phyloP scores from a whole-genome alignment of 1,284 basidiomycete species.

The Melanopsichium pennsylvanicum region DNA sequence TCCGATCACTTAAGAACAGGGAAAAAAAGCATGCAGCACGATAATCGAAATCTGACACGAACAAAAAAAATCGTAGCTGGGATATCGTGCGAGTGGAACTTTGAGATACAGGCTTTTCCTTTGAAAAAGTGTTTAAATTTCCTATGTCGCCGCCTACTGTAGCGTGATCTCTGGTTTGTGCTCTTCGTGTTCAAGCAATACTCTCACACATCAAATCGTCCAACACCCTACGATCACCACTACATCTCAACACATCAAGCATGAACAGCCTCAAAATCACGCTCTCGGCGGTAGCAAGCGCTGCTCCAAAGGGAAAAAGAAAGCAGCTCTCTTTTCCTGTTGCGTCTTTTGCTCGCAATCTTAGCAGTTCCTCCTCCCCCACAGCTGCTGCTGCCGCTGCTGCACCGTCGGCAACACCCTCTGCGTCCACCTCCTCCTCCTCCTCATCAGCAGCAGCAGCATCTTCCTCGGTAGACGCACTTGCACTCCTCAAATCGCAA shows the following conservation, averaged over 20 bases:
- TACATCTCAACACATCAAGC: background rate
- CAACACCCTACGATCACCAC: no score
- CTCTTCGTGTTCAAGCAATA: no score
- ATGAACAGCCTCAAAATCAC: constrained; percentile 27
- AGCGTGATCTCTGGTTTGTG: no score
- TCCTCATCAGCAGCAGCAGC: background rate
- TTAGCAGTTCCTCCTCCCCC: constrained; percentile 1
- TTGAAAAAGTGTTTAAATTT: constrained; percentile 1
- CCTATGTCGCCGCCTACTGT: no score
- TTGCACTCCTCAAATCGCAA: constrained; percentile 70
- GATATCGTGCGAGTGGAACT: constrained; percentile 37
- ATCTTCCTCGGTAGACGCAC: constrained; percentile 44
- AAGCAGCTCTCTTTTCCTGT: constrained; percentile 20
- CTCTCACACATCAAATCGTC: no score
- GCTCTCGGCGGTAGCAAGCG: constrained; percentile 10
- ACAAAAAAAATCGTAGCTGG: no score
- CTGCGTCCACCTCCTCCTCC: constrained; percentile 1
- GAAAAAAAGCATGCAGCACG: background rate
- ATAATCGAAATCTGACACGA: no score
- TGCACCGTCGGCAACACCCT: background rate
- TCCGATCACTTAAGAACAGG: constrained; percentile 4
- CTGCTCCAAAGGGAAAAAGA: constrained; percentile 33
- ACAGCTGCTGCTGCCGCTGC: background rate
- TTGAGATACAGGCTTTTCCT: no score
- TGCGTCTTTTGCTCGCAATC: constrained; percentile 2